phyloP scores from a whole-genome alignment of 106 monocot species.

The Dioscorea alata region DNA sequence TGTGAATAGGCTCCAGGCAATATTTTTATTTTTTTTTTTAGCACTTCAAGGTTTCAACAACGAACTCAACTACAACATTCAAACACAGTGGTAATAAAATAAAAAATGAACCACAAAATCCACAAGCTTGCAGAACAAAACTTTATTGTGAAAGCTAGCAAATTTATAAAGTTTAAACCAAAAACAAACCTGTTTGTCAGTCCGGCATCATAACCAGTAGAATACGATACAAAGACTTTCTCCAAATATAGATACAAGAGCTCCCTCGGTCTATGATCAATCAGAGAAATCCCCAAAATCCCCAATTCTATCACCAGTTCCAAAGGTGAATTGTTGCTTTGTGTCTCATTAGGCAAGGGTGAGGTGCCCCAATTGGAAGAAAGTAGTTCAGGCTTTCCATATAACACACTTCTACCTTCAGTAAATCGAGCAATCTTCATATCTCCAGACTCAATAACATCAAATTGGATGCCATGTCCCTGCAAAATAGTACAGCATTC shows the following conservation, averaged over 20 bases:
- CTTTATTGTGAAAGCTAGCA: too few species aligned
- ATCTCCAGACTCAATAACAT: slow-evolving; percentile 48
- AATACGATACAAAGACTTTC: slow-evolving; percentile 83
- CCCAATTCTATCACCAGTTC: slow-evolving; percentile 86
- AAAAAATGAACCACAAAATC: too few species aligned
- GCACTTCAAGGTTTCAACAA: not conserved
- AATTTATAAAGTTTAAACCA: not conserved
- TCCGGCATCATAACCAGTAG: slow-evolving; percentile 66
- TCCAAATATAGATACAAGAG: slow-evolving; percentile 82
- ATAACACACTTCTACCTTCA: slow-evolving; percentile 23
- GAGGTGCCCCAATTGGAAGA: slow-evolving; percentile 8
- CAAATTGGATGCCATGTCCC: slow-evolving; percentile 39
- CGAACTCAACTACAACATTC: not conserved
- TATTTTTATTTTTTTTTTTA: not conserved
- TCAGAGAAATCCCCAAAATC: slow-evolving; percentile 71
- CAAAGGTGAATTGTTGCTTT: slow-evolving; percentile 34
- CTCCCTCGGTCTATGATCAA: slow-evolving; percentile 91
- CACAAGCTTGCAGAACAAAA: too few species aligned
- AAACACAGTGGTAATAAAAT: too few species aligned
- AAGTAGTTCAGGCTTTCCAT: slow-evolving; percentile 19
- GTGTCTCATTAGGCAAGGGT: slow-evolving; percentile 28
- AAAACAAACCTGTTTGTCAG: slow-evolving; percentile 72
- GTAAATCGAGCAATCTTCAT: slow-evolving; percentile 52
- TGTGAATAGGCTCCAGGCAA: not conserved
- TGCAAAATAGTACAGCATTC: slow-evolving; percentile 31